These are phyloP conservation scores for Aspergillus funiculosus DNA, from an alignment of 495 filamentous ascomycete species.

Conservation along the genomic window DNA sequence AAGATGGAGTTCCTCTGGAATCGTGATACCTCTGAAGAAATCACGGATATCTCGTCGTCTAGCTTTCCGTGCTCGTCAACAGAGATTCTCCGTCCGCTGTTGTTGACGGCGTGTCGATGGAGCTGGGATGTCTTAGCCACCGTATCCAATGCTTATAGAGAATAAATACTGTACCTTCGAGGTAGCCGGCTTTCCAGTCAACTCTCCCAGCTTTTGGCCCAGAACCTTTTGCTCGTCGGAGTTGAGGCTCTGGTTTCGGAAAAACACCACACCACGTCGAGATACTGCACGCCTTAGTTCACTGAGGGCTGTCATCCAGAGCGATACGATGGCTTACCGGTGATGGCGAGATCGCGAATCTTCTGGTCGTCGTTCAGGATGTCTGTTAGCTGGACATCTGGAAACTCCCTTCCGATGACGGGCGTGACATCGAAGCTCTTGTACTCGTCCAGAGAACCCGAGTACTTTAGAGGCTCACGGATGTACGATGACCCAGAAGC, in stretches of 20 bases:
- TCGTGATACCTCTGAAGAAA: background rate
- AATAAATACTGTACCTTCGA: background rate
- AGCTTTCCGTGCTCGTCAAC: slow-evolving; percentile 2
- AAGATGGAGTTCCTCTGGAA: no score
- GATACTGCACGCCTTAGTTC: background rate
- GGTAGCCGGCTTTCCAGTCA: slow-evolving; percentile 8
- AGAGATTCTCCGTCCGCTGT: background rate
- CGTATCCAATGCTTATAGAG: no score
- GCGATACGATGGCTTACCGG: background rate
- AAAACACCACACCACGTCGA: slow-evolving; percentile 4
- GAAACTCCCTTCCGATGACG: slow-evolving; percentile 53
- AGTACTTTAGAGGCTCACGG: slow-evolving; percentile 17
- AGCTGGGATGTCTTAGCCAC: background rate
- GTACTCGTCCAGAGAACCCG: slow-evolving; percentile 35
- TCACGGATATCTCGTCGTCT: slow-evolving; percentile 8
- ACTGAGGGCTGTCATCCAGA: background rate
- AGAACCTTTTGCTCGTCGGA: slow-evolving; percentile 5
- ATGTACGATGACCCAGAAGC: background rate
- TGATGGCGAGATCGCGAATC: slow-evolving; percentile 6
- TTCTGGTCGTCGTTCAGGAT: background rate
- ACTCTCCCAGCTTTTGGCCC: background rate
- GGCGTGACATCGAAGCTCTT: slow-evolving; percentile 23
- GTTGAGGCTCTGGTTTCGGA: slow-evolving; percentile 4
- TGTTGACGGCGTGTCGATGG: slow-evolving; percentile 5
- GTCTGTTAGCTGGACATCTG: background rate